Conservation (phyloP, 768 basidiomycete species). For the Leccinum disarticulatum region DNA sequence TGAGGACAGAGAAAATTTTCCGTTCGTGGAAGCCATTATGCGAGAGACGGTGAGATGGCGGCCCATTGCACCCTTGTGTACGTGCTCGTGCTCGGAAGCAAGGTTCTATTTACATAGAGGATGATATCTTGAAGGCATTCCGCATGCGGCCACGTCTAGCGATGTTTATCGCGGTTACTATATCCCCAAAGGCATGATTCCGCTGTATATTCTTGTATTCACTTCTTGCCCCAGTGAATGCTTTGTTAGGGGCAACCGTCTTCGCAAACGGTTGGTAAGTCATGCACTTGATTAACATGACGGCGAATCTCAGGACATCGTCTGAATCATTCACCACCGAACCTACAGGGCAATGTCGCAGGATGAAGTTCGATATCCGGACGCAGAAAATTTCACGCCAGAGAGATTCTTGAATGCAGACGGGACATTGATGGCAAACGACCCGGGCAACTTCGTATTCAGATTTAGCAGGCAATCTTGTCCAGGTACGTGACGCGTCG, state of each 20-base stretch:
- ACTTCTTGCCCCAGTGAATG: not conserved
- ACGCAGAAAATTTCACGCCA: constrained; percentile 8
- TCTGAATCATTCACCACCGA: not conserved
- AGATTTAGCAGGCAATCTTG: no score
- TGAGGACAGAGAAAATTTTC: not conserved
- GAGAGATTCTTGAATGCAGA: constrained; percentile 5
- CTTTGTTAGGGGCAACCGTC: not conserved
- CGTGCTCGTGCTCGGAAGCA: not conserved
- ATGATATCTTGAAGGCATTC: constrained; percentile 6
- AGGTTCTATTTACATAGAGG: not conserved
- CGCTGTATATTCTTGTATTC: not conserved
- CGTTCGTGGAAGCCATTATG: not conserved
- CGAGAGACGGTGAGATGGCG: not conserved
- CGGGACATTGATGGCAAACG: no score
- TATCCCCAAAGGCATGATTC: constrained; percentile 45
- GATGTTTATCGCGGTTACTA: constrained; percentile 43
- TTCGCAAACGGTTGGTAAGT: constrained; percentile 2
- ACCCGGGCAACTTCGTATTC: no score
- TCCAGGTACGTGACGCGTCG: no score
- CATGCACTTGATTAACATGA: not conserved
- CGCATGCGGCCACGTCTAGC: constrained; percentile 33
- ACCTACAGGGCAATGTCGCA: not conserved
- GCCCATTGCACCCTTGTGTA: not conserved
- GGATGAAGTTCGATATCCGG: constrained; percentile 9
- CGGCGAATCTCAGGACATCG: not conserved